phyloP scores from a whole-genome alignment of 2,329 filamentous ascomycete genomes.

The Neospermospora avenae region DNA sequence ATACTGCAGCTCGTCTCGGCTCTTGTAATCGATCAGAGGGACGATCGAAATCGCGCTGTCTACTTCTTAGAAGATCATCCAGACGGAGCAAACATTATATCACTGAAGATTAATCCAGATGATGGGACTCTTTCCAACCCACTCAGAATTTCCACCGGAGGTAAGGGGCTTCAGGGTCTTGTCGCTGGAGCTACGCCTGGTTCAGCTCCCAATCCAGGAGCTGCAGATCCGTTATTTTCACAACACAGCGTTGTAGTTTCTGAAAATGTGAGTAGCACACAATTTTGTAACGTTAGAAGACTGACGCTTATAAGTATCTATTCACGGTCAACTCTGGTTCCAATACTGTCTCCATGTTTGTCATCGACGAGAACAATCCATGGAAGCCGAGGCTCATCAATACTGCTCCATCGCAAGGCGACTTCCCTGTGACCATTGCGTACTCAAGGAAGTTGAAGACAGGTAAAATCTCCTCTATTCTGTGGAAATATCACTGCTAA shows the following conservation, averaged over 20 bases:
- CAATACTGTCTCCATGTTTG: conserved; percentile 49
- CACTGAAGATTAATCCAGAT: conserved; percentile 42
- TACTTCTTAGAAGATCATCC: no score
- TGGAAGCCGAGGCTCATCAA: no score
- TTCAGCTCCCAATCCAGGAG: no score
- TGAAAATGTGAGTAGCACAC: conserved; percentile 18
- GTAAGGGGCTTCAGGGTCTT: conserved; percentile 43
- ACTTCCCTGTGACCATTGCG: conserved; percentile 51
- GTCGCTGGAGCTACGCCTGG: no score
- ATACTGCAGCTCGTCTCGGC: no score
- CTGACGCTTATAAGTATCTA: conserved; percentile 39
- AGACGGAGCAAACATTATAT: conserved; percentile 41
- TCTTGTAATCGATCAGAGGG: no score
- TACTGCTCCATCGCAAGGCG: conserved; percentile 40
- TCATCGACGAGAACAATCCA: conserved; percentile 38
- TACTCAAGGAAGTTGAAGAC: conserved; percentile 43
- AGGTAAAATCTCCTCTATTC: conserved; percentile 4
- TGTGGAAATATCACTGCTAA: no score
- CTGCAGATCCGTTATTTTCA: conserved; percentile 39
- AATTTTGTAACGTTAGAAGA: conserved; percentile 29
- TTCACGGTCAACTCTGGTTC: conserved; percentile 55
- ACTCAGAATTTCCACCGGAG: conserved; percentile 43
- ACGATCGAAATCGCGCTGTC: no score
- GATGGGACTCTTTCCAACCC: conserved; percentile 48
- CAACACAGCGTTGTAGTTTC: no score